phyloP scores from a whole-genome alignment of 1,284 basidiomycete species.

The Microbotryum violaceum region DNA sequence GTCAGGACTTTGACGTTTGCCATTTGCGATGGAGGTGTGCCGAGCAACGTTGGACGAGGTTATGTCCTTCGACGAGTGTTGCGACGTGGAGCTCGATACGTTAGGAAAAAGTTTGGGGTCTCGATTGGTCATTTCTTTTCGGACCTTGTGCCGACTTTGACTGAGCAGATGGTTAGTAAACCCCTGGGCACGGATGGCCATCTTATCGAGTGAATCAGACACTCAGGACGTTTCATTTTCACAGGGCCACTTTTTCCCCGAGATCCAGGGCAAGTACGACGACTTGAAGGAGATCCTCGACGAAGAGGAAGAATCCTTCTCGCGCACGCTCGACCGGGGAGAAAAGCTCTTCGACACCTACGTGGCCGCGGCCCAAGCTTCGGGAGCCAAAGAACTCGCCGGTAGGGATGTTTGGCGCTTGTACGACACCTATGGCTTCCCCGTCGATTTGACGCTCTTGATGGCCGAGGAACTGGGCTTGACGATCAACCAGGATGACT shows the following conservation, averaged over 20 bases:
- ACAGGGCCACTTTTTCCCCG: slow-evolving; percentile 86
- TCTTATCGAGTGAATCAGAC: not conserved
- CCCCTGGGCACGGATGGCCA: not conserved
- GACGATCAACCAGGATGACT: slow-evolving; percentile 77
- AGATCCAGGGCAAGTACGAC: slow-evolving; percentile 71
- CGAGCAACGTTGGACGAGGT: slow-evolving; percentile 90
- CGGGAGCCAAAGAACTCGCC: slow-evolving; percentile 60
- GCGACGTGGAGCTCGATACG: slow-evolving; percentile 85
- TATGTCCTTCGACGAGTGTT: slow-evolving; percentile 92
- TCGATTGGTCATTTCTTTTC: slow-evolving; percentile 95
- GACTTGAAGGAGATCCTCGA: slow-evolving; percentile 94
- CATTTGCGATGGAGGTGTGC: slow-evolving; percentile 89
- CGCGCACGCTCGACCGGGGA: slow-evolving; percentile 89
- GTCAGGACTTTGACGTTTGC: slow-evolving; percentile 92
- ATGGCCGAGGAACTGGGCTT: slow-evolving; percentile 95
- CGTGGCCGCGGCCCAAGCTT: slow-evolving; percentile 60
- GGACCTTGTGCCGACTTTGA: slow-evolving; percentile 76
- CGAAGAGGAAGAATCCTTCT: slow-evolving; percentile 96
- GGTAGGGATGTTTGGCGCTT: slow-evolving; percentile 94
- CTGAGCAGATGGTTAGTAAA: slow-evolving; percentile 70
- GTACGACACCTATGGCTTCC: slow-evolving; percentile 98
- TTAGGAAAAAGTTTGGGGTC: slow-evolving; percentile 89
- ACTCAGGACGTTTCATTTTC: not conserved
- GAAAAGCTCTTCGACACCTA: slow-evolving; percentile 95
- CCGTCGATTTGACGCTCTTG: slow-evolving; percentile 87